A percentile compares a stretch with the other conserved stretches of the same genome.
phyloP scores from a whole-genome alignment of 331 rosid species.

The Malus hybrid region DNA sequence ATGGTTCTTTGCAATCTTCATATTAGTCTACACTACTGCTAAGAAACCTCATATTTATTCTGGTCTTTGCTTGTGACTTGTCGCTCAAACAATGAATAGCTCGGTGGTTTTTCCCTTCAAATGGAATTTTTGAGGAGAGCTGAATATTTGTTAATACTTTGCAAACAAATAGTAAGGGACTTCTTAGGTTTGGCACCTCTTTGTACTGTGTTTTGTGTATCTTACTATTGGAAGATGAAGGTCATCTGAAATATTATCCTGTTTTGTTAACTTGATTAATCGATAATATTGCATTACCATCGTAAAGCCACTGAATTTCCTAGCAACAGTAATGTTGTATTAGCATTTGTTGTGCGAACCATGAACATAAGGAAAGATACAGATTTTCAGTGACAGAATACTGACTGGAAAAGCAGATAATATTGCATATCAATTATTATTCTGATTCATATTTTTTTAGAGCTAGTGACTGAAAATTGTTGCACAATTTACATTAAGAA shows the following conservation, averaged over 20 bases:
- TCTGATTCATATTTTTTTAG: not conserved
- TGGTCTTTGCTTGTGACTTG: not conserved
- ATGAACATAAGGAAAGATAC: not conserved
- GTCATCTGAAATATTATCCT: not conserved
- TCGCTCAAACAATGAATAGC: not conserved
- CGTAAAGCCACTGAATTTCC: not conserved
- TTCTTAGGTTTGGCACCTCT: not conserved
- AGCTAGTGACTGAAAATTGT: not conserved
- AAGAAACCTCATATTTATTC: too few species aligned
- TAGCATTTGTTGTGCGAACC: not conserved
- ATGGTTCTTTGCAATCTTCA: not conserved
- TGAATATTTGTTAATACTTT: not conserved
- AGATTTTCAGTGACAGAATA: not conserved
- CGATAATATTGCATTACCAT: not conserved
- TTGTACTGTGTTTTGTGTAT: not conserved
- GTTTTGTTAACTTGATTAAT: not conserved
- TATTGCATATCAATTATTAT: not conserved
- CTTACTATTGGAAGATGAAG: not conserved
- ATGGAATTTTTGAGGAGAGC: not conserved
- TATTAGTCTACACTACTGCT: not conserved
- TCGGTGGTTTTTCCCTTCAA: not conserved
- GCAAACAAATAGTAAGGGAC: not conserved
- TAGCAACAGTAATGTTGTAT: not conserved
- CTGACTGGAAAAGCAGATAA: not conserved
- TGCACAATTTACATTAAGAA: not conserved